Evolutionary conservation across 306 rosid species (phyloP).

Genomic region (Leucaena leucocephala): DNA sequence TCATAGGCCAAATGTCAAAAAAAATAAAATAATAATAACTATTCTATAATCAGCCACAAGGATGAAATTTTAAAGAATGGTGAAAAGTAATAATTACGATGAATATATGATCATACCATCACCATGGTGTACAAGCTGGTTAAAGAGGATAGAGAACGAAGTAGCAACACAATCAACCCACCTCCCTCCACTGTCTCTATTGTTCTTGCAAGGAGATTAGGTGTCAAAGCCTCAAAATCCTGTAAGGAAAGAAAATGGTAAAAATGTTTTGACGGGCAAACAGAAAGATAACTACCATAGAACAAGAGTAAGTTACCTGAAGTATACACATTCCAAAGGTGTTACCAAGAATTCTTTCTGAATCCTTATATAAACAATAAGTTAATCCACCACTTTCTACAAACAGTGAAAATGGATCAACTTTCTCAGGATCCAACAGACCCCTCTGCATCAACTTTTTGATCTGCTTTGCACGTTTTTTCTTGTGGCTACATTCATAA

Average conservation of each 20-base stretch:
- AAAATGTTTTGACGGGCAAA: constrained; percentile 29
- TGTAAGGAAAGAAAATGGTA: constrained; percentile 37
- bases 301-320: constrained; percentile 58
- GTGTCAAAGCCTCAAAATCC: constrained; percentile 97
- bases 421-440: constrained; percentile 82
- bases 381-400: constrained; percentile 72
- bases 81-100: constrained; percentile 11
- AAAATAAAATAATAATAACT: no score
- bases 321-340: constrained; percentile 97
- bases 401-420: constrained; percentile 79
- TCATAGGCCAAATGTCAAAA: not conserved
- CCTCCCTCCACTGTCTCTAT: constrained; percentile 99
- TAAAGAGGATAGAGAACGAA: constrained; percentile 79
- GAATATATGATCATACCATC: constrained; percentile 66
- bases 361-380: constrained; percentile 78
- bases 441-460: constrained; percentile 78
- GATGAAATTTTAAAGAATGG: not conserved
- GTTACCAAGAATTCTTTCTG: constrained; percentile 86
- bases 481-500: constrained; percentile 72
- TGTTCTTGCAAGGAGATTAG: constrained; percentile 91
- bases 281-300: constrained; percentile 7
- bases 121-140: constrained; percentile 96
- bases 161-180: constrained; percentile 77
- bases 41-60: not conserved
- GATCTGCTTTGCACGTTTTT: constrained; percentile 79